Evolutionary conservation across 169 alveolate genomes (phyloP).

Genomic region (Cytauxzoon felis): DNA sequence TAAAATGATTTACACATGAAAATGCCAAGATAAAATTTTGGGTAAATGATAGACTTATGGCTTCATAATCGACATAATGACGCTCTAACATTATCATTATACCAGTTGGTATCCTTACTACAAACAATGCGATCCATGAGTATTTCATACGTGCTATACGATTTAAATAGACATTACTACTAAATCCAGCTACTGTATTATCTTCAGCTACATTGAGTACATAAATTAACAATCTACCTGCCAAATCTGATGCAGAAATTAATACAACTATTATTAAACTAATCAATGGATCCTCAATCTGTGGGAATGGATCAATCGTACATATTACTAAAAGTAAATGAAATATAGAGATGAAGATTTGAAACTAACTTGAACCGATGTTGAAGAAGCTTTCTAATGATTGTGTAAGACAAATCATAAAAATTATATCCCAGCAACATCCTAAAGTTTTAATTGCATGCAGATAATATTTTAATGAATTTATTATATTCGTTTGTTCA

Average conservation of each 20-base stretch:
- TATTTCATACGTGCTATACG: too few relatives aligned
- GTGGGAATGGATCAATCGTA: slow-evolving; percentile 3
- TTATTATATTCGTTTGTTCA: too few relatives aligned
- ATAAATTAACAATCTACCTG: not conserved
- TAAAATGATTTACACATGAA: not conserved
- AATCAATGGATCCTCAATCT: not conserved
- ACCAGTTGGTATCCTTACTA: not conserved
- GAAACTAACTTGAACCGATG: not conserved
- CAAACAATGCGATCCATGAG: not conserved
- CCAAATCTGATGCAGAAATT: not conserved
- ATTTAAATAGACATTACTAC: not conserved
- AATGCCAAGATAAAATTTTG: not conserved
- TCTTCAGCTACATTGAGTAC: not conserved
- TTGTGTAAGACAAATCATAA: not conserved
- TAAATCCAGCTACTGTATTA: not conserved
- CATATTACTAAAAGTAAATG: not conserved
- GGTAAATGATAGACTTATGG: too few relatives aligned
- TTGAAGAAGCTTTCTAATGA: not conserved
- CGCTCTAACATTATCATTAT: not conserved
- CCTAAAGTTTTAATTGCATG: not conserved
- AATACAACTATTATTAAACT: not conserved
- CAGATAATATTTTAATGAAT: too few relatives aligned
- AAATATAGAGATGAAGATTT: not conserved
- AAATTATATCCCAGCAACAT: not conserved
- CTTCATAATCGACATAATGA: too few relatives aligned